Base-by-base conservation (phyloP, 108 stramenopile genomes). In the Cyclotella distinguenda region DNA sequence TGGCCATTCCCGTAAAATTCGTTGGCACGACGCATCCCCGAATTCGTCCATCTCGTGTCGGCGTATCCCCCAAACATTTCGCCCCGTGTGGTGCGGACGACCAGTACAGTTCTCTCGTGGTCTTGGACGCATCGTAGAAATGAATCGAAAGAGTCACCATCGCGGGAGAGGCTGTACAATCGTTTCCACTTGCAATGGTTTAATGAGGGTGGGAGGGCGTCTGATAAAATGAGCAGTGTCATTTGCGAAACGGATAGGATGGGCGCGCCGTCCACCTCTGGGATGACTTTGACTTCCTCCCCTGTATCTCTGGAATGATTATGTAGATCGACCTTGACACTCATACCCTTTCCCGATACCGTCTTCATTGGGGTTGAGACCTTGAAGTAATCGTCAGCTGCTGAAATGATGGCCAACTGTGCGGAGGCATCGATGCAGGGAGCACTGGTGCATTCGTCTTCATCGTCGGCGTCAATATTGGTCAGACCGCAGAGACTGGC, bases 1-100 rank as follows among this genome's bases (percentile, higher is more conserved):
- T 74, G 64, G 12, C 88, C 83, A 52, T 77, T 83, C 0, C 91
- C 91, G 63, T 87, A 89, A 71, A 77, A 89, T 16, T 72, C 63
- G 18, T 70, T 59, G n/a, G 70, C 72, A 6, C 58, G 64, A 8
- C 48, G 31, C 38, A 46, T 57, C 18, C 74, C 72, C 44, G 44
- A 44, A 6, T 68, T 54, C 32, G 86, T 70, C 93, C 93, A 94
- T 19, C 79, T 45, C 6, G 82, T 66, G 56, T 90, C 90, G 62
- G 87, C 90, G 64, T 85, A 94, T 8, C 87, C 89, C 49, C 93
- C 93, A 77, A 94, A 86, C 34, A 94, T 45, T 23, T 80, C 68
- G 15, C 77, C 78, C 18, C 42, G 23, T 6, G 85, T 87, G 6
- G 90, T 88, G 70, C 73, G 69, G 5, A 94, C 64, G 8, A 90